phyloP scores from a whole-genome alignment of 1,284 basidiomycete species.

The Malassezia dermatis region DNA sequence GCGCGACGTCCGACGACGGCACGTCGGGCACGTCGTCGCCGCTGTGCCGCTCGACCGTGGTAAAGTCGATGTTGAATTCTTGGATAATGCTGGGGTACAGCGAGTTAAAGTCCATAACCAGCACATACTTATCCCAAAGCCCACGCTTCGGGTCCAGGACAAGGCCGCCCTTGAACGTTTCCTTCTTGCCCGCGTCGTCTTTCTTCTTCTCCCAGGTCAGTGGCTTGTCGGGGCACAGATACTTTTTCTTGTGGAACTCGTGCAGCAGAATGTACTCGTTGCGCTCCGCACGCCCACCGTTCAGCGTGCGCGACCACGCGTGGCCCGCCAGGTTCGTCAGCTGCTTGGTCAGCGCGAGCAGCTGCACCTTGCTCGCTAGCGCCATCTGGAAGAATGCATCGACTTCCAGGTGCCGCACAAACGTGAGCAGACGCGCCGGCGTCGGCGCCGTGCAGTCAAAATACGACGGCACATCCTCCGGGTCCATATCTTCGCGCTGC shows the following conservation, averaged over 20 bases:
- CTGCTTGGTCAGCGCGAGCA: conserved; percentile 78
- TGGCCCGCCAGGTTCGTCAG: conserved; percentile 96
- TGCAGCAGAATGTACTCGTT: conserved; percentile 98
- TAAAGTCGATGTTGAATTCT: conserved; percentile 99
- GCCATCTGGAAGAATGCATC: conserved; percentile 96
- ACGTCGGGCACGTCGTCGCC: conserved; percentile 72
- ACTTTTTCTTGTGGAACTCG: conserved; percentile 92
- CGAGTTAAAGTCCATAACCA: conserved; percentile 99
- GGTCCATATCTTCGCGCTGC: conserved; percentile 59
- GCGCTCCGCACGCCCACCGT: conserved; percentile 76
- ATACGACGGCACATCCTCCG: conserved; percentile 81
- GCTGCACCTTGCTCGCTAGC: conserved; percentile 77
- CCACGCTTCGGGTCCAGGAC: conserved; percentile 95
- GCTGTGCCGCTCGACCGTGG: conserved; percentile 65
- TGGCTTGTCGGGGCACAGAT: conserved; percentile 88
- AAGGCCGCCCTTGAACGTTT: conserved; percentile 96
- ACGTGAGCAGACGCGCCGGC: conserved; percentile 71
- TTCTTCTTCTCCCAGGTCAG: conserved; percentile 56
- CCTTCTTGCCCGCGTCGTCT: conserved; percentile 52
- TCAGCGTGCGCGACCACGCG: conserved; percentile 59
- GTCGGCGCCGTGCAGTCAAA: conserved; percentile 73
- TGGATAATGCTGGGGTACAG: conserved; percentile 98
- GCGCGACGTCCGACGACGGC: conserved; percentile 61
- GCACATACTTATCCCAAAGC: conserved; percentile 89
- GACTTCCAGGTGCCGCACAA: conserved; percentile 81